Percentiles rank a stretch among this genome's conserved stretches.
These are phyloP conservation scores for Penicillium steckii DNA, from an alignment of 495 filamentous ascomycete species.

Conservation along the genomic window DNA sequence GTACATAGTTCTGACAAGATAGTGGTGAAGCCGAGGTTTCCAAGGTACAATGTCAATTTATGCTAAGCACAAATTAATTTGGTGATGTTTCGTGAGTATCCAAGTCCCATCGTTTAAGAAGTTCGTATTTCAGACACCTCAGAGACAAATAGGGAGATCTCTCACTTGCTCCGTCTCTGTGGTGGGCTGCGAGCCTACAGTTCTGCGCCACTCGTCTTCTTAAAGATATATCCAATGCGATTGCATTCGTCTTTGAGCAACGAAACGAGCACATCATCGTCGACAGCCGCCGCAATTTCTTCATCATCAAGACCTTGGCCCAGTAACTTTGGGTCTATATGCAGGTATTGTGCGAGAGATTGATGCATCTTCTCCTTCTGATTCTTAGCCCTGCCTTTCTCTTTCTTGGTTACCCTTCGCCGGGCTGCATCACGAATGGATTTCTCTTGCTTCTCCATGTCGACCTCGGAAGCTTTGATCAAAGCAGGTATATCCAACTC, in stretches of 20 bases:
- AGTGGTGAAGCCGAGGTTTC: too few relatives aligned
- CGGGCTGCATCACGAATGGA: constrained; percentile 36
- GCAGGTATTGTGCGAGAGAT: constrained; percentile 64
- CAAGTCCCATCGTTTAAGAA: too few relatives aligned
- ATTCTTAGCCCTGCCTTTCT: constrained; percentile 13
- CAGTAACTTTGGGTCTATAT: constrained; percentile 59
- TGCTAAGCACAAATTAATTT: too few relatives aligned
- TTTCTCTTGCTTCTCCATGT: constrained; percentile 61
- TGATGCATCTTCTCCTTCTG: constrained; percentile 51
- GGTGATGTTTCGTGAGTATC: too few relatives aligned
- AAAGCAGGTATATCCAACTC: constrained; percentile 39
- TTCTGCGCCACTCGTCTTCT: constrained; percentile 49
- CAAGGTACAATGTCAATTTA: too few relatives aligned
- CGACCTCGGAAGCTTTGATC: constrained; percentile 57
- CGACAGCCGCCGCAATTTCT: constrained; percentile 41
- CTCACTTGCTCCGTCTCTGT: not conserved
- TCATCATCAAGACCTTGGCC: too few relatives aligned
- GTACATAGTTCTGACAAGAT: too few relatives aligned
- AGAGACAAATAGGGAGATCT: too few relatives aligned
- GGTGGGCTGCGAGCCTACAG: constrained; percentile 10
- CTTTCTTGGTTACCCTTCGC: constrained; percentile 11
- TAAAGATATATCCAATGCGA: constrained; percentile 65
- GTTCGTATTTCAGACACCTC: too few relatives aligned
- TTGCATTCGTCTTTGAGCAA: constrained; percentile 61
- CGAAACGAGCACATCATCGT: constrained; percentile 62